Percentiles rank a stretch among this genome's conserved stretches.
Conservation (phyloP, 2,329 filamentous ascomycete genomes). For the Apiospora saccharicola region DNA sequence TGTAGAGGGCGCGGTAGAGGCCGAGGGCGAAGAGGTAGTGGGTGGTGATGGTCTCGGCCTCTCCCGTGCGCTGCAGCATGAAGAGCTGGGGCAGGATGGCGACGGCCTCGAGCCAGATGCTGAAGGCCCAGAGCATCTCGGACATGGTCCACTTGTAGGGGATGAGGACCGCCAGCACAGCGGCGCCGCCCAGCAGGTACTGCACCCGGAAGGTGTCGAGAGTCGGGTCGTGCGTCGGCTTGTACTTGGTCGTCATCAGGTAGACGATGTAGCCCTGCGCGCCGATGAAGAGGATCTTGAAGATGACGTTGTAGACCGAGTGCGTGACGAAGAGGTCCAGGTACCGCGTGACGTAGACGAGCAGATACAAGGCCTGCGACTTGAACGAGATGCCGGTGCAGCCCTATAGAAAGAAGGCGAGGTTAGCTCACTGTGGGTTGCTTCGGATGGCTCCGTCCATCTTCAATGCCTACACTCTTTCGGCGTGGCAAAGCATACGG, state of each 20-base stretch:
- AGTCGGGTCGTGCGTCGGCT: constrained; percentile 95
- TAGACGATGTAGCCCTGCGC: constrained; percentile 95
- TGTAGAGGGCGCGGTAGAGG: constrained; percentile 91
- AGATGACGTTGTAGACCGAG: constrained; percentile 89
- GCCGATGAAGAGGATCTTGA: constrained; percentile 94
- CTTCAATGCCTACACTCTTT: background rate
- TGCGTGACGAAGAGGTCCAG: constrained; percentile 88
- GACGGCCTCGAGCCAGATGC: constrained; percentile 96
- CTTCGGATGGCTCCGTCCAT: background rate
- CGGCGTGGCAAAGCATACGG: background rate
- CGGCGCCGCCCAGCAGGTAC: constrained; percentile 86
- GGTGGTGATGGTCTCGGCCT: constrained; percentile 99
- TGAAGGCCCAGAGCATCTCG: constrained; percentile 97
- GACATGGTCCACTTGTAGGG: constrained; percentile 83
- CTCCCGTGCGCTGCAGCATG: constrained; percentile 96
- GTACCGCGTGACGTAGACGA: constrained; percentile 94
- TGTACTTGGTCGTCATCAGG: constrained; percentile 97
- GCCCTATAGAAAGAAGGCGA: constrained; percentile 66
- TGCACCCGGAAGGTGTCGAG: constrained; percentile 97
- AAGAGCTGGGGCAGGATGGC: constrained; percentile 97
- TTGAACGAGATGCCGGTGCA: constrained; percentile 99
- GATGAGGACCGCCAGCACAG: constrained; percentile 79
- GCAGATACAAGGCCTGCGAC: constrained; percentile 91
- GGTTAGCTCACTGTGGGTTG: background rate
- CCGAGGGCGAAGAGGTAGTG: constrained; percentile 97